phyloP scores from a whole-genome alignment of 75 land plant species.

The Selaginella moellendorffii region DNA sequence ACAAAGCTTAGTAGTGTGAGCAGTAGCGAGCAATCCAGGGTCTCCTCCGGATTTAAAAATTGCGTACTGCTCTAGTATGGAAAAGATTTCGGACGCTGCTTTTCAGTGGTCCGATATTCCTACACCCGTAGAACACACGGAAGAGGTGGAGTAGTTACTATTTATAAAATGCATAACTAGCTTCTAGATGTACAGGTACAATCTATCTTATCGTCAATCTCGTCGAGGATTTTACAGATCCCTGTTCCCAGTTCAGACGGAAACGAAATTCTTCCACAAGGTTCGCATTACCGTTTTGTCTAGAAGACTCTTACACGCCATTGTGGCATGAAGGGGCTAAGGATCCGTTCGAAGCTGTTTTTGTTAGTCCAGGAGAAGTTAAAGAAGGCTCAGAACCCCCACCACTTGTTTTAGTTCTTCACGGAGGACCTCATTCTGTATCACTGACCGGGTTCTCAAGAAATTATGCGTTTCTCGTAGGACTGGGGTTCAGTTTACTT shows the following conservation, averaged over 20 bases:
- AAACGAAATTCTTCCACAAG: neutral
- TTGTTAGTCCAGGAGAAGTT: constrained; percentile 36
- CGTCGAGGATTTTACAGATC: constrained; percentile 49
- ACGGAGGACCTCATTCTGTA: constrained; percentile 94
- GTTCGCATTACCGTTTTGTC: neutral
- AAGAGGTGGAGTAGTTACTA: no score
- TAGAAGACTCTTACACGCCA: no score
- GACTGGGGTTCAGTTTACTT: constrained; percentile 66
- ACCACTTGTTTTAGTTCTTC: constrained; percentile 64
- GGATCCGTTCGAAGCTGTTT: constrained; percentile 73
- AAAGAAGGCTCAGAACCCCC: constrained; percentile 14
- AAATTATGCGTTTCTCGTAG: constrained; percentile 57
- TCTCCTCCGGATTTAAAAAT: neutral
- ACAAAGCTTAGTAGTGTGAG: neutral
- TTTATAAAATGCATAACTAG: no score
- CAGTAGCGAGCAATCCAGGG: neutral
- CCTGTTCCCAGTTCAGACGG: constrained; percentile 31
- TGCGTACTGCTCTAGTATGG: neutral
- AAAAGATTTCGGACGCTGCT: no score
- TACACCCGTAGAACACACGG: neutral
- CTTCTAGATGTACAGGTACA: no score
- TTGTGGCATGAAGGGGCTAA: constrained; percentile 40
- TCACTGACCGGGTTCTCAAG: constrained; percentile 55
- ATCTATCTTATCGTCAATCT: constrained; percentile 36
- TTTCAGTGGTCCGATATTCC: neutral